Evolutionary conservation across 352 stramenopile genomes (phyloP), one percentile per base, ranked within the genome.

Genomic region (Globisporangium perplexum): DNA sequence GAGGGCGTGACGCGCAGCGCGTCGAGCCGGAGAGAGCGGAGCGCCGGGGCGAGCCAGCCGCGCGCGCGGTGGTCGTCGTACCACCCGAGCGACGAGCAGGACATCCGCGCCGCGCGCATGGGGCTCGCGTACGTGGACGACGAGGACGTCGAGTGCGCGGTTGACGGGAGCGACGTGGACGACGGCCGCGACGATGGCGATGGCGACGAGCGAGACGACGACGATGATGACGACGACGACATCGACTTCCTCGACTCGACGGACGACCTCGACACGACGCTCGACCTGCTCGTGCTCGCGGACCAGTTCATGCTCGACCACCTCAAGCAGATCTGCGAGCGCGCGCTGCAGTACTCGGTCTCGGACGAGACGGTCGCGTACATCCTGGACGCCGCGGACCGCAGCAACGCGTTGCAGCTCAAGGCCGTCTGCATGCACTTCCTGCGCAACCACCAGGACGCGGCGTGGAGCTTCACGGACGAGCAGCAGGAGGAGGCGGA

Each of bases 301-400:
- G 94, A 98, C 66, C 86, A 97, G 69, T 98, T 98, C 72, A 98
- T 98, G 76, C 73, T 98, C 23, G 94, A 98, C 63, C 87, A 98
- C 66, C 68, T 98, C 17, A 98, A 98, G 61, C 91, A 98, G 72
- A 77, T 96, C 31, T 98, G 93, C 67, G 95, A 98, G 59, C 80
- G 67, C 10, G 66, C 84, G 33, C 59, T 98, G 26, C 85, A 96
- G 61, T 66, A 84, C 35, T 74, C 76, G 20, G 81, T 98, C 4
- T 81, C 77, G 46, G 50, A 66, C 12, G 87, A 95, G 18, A 98
- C 81, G 1, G 83, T 96, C 47, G 77, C 91, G 15, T 90, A 88
- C 58, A 83, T 98, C 36, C 54, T 95, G 28, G 75, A 95, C 55
- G 74, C 93, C 28, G 88, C 93, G 6, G 84, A 97, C 31, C 88